A percentile compares a stretch with the other conserved stretches of the same genome.
Conservation (phyloP, 306 rosid genomes). For the Quercus berberidifolia region DNA sequence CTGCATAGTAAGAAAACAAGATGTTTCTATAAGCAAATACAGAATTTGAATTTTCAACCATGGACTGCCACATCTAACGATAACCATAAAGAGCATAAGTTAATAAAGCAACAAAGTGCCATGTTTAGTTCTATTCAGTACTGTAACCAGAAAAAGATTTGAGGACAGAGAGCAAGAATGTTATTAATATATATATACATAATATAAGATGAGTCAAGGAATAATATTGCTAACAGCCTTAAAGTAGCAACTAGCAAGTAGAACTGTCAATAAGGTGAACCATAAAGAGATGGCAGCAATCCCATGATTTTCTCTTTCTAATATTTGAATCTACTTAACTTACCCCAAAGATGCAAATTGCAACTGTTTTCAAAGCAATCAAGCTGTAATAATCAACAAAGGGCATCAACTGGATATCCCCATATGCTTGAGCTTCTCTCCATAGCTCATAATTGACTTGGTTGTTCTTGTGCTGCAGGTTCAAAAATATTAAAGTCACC, state of each 20-base stretch:
- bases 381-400: conserved; percentile 91
- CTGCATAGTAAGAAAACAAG: conserved; percentile 46
- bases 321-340: conserved; percentile 33
- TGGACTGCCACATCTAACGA: neutral
- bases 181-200: neutral
- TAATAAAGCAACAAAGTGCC: neutral
- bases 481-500: conserved; percentile 19
- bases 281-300: conserved; percentile 15
- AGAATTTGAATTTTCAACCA: neutral
- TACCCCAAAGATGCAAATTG: conserved; percentile 89
- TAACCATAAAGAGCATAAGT: neutral
- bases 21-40: neutral
- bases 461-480: conserved; percentile 73
- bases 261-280: conserved; percentile 1
- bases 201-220: neutral
- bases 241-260: neutral
- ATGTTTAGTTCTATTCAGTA: neutral
- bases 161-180: too few relatives aligned
- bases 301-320: conserved; percentile 6
- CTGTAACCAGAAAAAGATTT: too few relatives aligned
- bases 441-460: conserved; percentile 78
- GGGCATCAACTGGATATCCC: conserved; percentile 91
- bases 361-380: conserved; percentile 83
- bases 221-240: neutral
- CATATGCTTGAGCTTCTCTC: conserved; percentile 87